Conservation (phyloP, 1,139 yeast genomes). For the Pichia inconspicua region DNA sequence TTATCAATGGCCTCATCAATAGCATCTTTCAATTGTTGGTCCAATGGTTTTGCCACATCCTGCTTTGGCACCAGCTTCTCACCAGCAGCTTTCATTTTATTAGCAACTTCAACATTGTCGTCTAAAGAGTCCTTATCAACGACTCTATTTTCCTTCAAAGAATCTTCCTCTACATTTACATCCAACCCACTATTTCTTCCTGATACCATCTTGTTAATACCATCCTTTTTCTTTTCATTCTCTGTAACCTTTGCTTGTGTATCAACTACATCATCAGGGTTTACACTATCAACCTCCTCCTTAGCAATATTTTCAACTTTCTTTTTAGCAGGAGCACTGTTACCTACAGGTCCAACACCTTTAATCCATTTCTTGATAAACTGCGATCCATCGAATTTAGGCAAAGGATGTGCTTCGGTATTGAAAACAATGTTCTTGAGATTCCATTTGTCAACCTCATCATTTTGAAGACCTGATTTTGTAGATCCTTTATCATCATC, state of each 20-base stretch:
- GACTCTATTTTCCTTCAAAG: not conserved
- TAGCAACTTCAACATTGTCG: conserved; percentile 20
- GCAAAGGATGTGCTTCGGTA: conserved; percentile 92
- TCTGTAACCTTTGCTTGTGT: conserved; percentile 9
- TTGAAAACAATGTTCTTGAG: conserved; percentile 56
- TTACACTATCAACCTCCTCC: conserved; percentile 1
- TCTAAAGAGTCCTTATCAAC: conserved; percentile 6
- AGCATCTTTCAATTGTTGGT: conserved; percentile 10
- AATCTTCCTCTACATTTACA: not conserved
- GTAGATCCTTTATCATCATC: conserved; percentile 43
- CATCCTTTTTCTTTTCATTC: conserved; percentile 3
- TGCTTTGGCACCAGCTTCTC: conserved; percentile 21
- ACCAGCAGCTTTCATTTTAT: conserved; percentile 18
- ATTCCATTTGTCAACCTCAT: conserved; percentile 37
- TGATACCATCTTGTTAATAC: conserved; percentile 5
- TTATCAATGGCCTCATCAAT: conserved; percentile 1
- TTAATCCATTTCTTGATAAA: conserved; percentile 60
- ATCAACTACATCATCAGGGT: not conserved
- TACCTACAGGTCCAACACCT: conserved; percentile 9
- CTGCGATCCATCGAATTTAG: conserved; percentile 48
- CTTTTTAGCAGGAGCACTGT: conserved; percentile 5
- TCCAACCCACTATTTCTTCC: not conserved
- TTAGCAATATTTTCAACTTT: not conserved
- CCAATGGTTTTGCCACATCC: conserved; percentile 17
- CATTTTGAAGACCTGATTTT: conserved; percentile 7